Evolutionary conservation across 148 eudicot species (phyloP), one percentile per base, ranked within the genome.

Genomic region (Chenopodium berlandieri): DNA sequence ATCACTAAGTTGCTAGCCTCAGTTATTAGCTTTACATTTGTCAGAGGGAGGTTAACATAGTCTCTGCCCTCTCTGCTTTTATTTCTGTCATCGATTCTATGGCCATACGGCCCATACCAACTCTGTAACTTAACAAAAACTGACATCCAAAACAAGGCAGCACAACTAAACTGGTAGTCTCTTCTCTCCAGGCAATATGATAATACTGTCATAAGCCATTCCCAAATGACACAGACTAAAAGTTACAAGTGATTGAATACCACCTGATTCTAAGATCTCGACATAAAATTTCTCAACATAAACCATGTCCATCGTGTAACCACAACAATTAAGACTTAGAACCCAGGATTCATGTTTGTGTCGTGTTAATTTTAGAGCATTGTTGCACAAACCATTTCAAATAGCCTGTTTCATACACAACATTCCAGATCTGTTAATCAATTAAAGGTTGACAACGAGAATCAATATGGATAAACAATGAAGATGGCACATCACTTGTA

Each of bases 91-190:
- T 37, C 71, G 10, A 30, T 12, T 30, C 13, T 65, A 67, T 25
- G 37, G 71, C 34, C 71, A 67, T 30, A 67, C 22, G 4, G 17
- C 17, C 16, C 52, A 48, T 48, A 56, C 12, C 23, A 7, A 64
- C 68, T 40, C 44, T 40, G 44, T 40, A 40, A 40, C 44, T 40
- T 64, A 64, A 64, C 9, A 64, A 22, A 64, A 23, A 9, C 68
- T 64, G 68, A n/a, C 68, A 64, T 64, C 11, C 68, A 64, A 40
- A 64, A 65, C 69, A 65, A 65, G 69, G 31, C 30, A n/a, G 32
- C 10, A 65, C 27, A 64, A 64, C 32, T 23, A 10, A 25, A 65
- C 27, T 23, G 30, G 7, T 9, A n/a, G 13, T 65, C 69, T 65
- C 30, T 25, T 23, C 31, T 65, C 27, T 25, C 69, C 25, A 65